These are phyloP conservation scores for Candida hungchunana DNA, from an alignment of 805 yeast species.

Conservation along the genomic window DNA sequence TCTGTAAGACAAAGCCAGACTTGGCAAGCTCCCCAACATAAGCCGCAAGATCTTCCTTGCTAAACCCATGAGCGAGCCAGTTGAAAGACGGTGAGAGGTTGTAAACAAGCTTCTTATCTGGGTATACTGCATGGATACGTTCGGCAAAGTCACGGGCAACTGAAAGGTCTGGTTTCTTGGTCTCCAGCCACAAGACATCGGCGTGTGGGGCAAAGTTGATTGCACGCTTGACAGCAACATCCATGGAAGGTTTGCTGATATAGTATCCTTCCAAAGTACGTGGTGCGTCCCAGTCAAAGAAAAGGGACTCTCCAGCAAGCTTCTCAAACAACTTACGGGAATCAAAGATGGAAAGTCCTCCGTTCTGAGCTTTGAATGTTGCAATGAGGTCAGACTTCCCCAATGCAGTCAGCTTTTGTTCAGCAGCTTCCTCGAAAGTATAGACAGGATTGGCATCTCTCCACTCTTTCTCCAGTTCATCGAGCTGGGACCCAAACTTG, in stretches of 20 bases:
- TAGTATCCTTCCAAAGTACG: constrained; percentile 56
- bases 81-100: constrained; percentile 59
- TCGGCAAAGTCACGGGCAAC: constrained; percentile 44
- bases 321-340: constrained; percentile 21
- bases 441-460: constrained; percentile 34
- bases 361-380: constrained; percentile 21
- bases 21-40: constrained; percentile 53
- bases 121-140: constrained; percentile 41
- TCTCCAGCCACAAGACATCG: constrained; percentile 59
- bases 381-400: constrained; percentile 28
- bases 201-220: constrained; percentile 53
- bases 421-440: constrained; percentile 50
- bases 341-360: constrained; percentile 15
- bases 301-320: constrained; percentile 30
- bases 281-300: constrained; percentile 58
- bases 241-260: constrained; percentile 45
- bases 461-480: constrained; percentile 45
- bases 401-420: constrained; percentile 17
- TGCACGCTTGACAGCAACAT: constrained; percentile 51
- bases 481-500: constrained; percentile 31
- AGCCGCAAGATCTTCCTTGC: constrained; percentile 39
- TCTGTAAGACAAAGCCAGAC: constrained; percentile 53
- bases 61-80: constrained; percentile 55
- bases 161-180: constrained; percentile 50
- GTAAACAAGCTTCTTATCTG: constrained; percentile 54